phyloP scores from a whole-genome alignment of 2,329 filamentous ascomycete species.

The Proliferodiscus dingleyae region DNA sequence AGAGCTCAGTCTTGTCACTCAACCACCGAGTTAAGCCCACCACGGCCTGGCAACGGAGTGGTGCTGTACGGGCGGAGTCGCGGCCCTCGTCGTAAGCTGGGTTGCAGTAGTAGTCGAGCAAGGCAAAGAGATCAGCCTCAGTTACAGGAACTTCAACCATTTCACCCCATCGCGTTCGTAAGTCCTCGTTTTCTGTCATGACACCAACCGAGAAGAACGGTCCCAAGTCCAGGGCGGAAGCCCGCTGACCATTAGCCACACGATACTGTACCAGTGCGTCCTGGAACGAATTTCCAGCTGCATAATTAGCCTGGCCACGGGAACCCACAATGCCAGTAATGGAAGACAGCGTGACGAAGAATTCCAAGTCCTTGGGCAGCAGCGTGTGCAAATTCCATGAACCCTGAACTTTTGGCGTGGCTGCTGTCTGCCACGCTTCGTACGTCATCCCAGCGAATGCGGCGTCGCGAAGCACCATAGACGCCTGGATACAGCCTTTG shows the following conservation, averaged over 20 bases:
- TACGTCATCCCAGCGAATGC: constrained; percentile 19
- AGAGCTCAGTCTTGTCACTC: too few species aligned
- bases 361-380: neutral
- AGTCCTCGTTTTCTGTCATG: neutral
- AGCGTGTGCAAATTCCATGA: constrained; percentile 1
- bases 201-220: neutral
- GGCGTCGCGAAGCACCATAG: constrained; percentile 39
- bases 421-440: neutral
- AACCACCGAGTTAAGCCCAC: too few species aligned
- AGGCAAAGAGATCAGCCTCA: neutral
- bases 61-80: constrained; percentile 45
- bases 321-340: constrained; percentile 5
- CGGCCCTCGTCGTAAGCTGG: too few species aligned
- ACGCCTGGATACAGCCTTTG: constrained; percentile 40
- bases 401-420: neutral
- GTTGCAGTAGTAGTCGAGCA: neutral
- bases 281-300: constrained; percentile 28
- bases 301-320: constrained; percentile 15
- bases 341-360: constrained; percentile 4
- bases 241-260: neutral
- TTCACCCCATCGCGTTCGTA: constrained; percentile 25
- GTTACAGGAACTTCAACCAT: constrained; percentile 42
- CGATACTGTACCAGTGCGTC: constrained; percentile 14
- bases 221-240: constrained; percentile 2
- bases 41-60: constrained; percentile 13